Percentiles rank a stretch among this genome's conserved stretches.
Evolutionary conservation across 768 basidiomycete genomes (phyloP).

Genomic region (Artomyces pyxidatus): DNA sequence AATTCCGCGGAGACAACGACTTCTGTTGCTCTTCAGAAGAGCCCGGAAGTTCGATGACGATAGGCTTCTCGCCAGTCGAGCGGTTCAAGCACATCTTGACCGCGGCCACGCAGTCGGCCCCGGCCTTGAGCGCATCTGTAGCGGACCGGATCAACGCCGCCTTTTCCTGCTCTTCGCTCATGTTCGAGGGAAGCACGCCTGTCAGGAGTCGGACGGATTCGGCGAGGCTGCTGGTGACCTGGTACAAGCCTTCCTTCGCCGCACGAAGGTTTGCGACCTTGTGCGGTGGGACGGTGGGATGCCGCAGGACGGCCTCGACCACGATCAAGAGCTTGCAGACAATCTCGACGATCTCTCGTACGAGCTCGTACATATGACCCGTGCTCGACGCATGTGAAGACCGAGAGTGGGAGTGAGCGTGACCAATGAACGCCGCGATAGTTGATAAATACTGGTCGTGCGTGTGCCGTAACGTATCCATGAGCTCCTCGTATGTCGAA

Average conservation of each 20-base stretch:
- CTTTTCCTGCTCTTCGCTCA: conserved; percentile 80
- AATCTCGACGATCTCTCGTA: conserved; percentile 90
- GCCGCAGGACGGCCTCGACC: conserved; percentile 80
- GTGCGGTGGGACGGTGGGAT: conserved; percentile 57
- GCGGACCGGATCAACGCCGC: conserved; percentile 72
- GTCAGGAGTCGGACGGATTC: conserved; percentile 81
- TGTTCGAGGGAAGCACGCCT: conserved; percentile 31
- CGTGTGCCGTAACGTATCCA: conserved; percentile 70
- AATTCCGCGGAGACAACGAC: conserved; percentile 41
- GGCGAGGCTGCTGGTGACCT: conserved; percentile 77
- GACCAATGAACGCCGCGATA: conserved; percentile 95
- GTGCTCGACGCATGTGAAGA: conserved; percentile 88
- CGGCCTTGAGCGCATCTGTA: conserved; percentile 79
- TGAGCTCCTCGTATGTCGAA: conserved; percentile 56
- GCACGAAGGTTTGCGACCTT: conserved; percentile 57
- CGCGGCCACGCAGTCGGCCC: conserved; percentile 80
- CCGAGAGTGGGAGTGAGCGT: conserved; percentile 89
- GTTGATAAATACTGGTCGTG: conserved; percentile 90
- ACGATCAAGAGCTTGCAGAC: conserved; percentile 87
- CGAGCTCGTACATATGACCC: conserved; percentile 89
- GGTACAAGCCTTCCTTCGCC: conserved; percentile 78
- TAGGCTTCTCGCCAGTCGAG: conserved; percentile 50
- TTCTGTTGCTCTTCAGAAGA: conserved; percentile 36
- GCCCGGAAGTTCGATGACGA: conserved; percentile 56
- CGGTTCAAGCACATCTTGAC: conserved; percentile 77